Base-by-base conservation (phyloP, 345 rosid genomes). In the Gossypium longicalyx region DNA sequence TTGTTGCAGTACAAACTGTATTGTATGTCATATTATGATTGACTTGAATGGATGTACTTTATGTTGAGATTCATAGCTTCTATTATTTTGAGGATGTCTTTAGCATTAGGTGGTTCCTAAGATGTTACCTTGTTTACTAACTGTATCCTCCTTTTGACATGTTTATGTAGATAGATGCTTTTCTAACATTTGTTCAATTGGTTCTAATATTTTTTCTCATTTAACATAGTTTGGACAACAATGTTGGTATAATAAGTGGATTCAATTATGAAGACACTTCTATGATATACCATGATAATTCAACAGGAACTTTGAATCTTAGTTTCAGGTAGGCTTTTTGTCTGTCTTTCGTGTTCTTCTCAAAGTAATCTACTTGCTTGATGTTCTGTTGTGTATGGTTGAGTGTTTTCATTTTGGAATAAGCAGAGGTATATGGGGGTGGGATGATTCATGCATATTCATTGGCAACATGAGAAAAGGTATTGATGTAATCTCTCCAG, bases 381-480 rank as follows among this genome's bases (percentile, higher is more conserved):
- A 66, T 15, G 2, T 66, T 7, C 7, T 54, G 59, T 54, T n/a
- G 59, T 54, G 3, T 54, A 54, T 34, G 41, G 23, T 54, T 7
- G 23, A 19, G 10, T 54, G n/a, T n/a, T 2, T 53, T 7, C 7
- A 44, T 66, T 47, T 58, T 20, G 9, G 9, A 7, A 47, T 56
- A 48, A 3, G 67, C 86, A 92, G 94, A 80, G 92, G 87, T 43
- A 84, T 83, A 43, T 92, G 97, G 97, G 98, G 97, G 12, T 94
- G 98, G 97, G 97, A 89, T 78, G 98, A 91, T 82, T 85, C 93
- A n/a, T 75, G 66, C 71, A 23, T 94, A 64, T 92, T 82, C 85
- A 77, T 87, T 0, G 97, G 91, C 64, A 90, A 86, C 63, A 75
- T 83, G 83, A 80, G 77, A 60, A 85, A 82, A 79, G 87, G 81